These are phyloP conservation scores for Fusarium dimerum DNA, from an alignment of 2,329 filamentous ascomycete genomes.

Conservation along the genomic window DNA sequence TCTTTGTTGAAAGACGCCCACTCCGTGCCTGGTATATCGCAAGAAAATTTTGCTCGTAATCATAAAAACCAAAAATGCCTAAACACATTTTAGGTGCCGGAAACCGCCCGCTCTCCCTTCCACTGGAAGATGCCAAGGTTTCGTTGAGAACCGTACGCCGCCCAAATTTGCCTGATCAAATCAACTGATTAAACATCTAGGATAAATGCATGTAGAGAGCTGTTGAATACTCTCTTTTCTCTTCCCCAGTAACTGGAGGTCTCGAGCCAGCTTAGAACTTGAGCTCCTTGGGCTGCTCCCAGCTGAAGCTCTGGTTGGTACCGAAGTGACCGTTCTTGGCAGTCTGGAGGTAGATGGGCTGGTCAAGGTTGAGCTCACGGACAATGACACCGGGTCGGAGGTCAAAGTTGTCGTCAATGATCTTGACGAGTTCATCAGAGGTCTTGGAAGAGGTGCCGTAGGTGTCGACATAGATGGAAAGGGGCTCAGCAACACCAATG, in stretches of 20 bases:
- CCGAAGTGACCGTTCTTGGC: slow-evolving; percentile 99
- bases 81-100: slow-evolving; percentile 36
- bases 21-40: slow-evolving; percentile 39
- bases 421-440: slow-evolving; percentile 91
- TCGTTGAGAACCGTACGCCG: slow-evolving; percentile 52
- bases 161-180: slow-evolving; percentile 38
- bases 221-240: slow-evolving; percentile 43
- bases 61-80: slow-evolving; percentile 25
- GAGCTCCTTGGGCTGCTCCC: slow-evolving; percentile 97
- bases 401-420: slow-evolving; percentile 96
- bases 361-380: slow-evolving; percentile 90
- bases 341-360: slow-evolving; percentile 97
- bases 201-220: slow-evolving; percentile 35
- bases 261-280: slow-evolving; percentile 68
- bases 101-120: slow-evolving; percentile 38
- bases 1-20: slow-evolving; percentile 52
- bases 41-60: slow-evolving; percentile 29
- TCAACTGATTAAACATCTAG: slow-evolving; percentile 41
- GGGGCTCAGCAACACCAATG: slow-evolving; percentile 97
- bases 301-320: slow-evolving; percentile 95
- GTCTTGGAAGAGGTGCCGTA: slow-evolving; percentile 92
- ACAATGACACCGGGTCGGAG: slow-evolving; percentile 98
- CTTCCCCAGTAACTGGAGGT: slow-evolving; percentile 9
- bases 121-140: slow-evolving; percentile 40
- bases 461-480: slow-evolving; percentile 96